phyloP scores from a whole-genome alignment of 805 yeast species.

The Sugiyamaella valdiviana region DNA sequence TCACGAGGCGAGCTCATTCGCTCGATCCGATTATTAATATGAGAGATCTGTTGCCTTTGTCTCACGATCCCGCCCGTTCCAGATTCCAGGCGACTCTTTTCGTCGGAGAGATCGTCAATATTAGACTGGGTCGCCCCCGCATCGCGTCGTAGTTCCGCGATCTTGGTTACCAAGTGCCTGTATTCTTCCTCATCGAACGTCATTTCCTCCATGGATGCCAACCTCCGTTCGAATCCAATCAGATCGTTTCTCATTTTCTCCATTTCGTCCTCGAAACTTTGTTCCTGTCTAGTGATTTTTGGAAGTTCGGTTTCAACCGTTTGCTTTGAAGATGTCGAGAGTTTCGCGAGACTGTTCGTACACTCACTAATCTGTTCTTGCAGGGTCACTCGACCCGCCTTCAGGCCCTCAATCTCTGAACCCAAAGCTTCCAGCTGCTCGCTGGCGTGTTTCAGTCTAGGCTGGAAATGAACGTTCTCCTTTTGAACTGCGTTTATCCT shows the following conservation, averaged over 20 bases:
- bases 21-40: background rate
- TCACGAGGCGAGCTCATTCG: background rate
- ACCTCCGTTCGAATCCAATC: background rate
- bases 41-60: background rate
- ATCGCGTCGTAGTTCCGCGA: background rate
- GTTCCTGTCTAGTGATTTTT: constrained; percentile 14
- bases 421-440: too few species aligned
- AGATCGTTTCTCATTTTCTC: background rate
- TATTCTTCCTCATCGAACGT: background rate
- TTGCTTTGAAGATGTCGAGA: background rate
- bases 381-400: too few species aligned
- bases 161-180: background rate
- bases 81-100: background rate
- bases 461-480: background rate
- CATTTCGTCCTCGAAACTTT: constrained; percentile 1
- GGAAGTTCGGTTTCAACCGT: background rate
- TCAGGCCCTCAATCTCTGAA: too few species aligned
- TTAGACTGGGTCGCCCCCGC: background rate
- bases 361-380: too few species aligned
- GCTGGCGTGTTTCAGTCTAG: too few species aligned
- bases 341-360: too few species aligned
- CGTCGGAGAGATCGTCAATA: background rate
- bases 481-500: background rate
- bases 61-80: background rate
- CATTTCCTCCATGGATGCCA: background rate